Evolutionary conservation across 2,329 filamentous ascomycete genomes (phyloP).

Genomic region (Huntiella omanensis): DNA sequence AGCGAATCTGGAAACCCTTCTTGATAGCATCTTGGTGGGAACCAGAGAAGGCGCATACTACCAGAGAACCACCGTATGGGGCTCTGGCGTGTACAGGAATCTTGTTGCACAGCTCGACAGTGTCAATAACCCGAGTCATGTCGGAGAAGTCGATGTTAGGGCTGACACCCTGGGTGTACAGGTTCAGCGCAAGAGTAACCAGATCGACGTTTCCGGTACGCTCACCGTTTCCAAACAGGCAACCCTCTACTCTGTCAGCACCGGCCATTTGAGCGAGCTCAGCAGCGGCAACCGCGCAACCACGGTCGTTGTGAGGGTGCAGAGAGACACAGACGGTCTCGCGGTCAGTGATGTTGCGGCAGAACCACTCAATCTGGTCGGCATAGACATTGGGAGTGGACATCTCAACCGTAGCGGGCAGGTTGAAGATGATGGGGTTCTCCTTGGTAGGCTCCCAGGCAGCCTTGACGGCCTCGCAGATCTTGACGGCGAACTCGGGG

Average conservation of each 20-base stretch:
- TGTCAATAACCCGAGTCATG: constrained; percentile 66
- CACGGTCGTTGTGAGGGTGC: constrained; percentile 88
- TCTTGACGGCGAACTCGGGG: constrained; percentile 60
- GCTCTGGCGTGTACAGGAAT: constrained; percentile 80
- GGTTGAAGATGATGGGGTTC: constrained; percentile 84
- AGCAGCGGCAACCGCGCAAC: constrained; percentile 73
- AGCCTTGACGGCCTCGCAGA: constrained; percentile 85
- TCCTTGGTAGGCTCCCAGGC: constrained; percentile 73
- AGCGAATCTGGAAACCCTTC: constrained; percentile 63
- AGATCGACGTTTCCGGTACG: constrained; percentile 90
- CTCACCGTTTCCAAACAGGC: constrained; percentile 87
- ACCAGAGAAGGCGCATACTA: constrained; percentile 83
- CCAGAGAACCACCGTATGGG: constrained; percentile 77
- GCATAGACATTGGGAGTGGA: constrained; percentile 88
- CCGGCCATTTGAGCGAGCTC: constrained; percentile 94
- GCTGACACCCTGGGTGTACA: constrained; percentile 82
- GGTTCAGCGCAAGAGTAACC: constrained; percentile 77
- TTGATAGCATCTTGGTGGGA: constrained; percentile 94
- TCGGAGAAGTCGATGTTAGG: constrained; percentile 84
- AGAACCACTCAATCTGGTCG: constrained; percentile 94
- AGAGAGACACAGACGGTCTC: constrained; percentile 79
- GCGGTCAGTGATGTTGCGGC: constrained; percentile 61
- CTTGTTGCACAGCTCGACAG: constrained; percentile 85
- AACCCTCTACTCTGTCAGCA: constrained; percentile 84
- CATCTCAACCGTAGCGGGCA: constrained; percentile 92